These are phyloP conservation scores for Daldinia vernicosa DNA, from an alignment of 495 filamentous ascomycete species.

Conservation along the genomic window DNA sequence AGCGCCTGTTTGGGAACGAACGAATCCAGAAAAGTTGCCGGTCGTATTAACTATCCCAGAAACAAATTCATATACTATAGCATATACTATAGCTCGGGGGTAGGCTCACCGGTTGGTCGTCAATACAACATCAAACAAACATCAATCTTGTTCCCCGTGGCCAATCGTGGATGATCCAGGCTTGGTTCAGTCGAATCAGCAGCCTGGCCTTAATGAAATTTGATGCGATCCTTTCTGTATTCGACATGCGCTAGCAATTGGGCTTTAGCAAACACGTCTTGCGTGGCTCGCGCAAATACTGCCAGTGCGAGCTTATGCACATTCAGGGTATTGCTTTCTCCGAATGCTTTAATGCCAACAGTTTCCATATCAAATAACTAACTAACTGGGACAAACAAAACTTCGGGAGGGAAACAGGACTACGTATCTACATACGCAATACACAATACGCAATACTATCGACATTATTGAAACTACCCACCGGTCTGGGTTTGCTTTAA, in stretches of 20 bases:
- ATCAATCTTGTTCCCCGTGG: conserved; percentile 18
- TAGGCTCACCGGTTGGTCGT: conserved; percentile 30
- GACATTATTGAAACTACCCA: conserved; percentile 16
- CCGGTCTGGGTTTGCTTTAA: conserved; percentile 10
- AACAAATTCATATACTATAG: conserved; percentile 36
- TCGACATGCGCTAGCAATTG: conserved; percentile 21
- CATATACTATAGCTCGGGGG: conserved; percentile 34
- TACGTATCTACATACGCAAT: conserved; percentile 20
- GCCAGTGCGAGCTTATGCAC: conserved; percentile 11
- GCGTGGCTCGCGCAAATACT: conserved; percentile 17
- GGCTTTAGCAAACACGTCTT: conserved; percentile 13
- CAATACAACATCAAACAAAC: conserved; percentile 37
- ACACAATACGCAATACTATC: conserved; percentile 12
- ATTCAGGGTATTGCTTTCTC: conserved; percentile 10
- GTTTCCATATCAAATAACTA: conserved; percentile 3
- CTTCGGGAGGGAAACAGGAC: conserved; percentile 11
- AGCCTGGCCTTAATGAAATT: conserved; percentile 8
- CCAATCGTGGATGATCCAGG: conserved; percentile 28
- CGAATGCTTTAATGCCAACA: conserved; percentile 14
- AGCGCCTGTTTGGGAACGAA: conserved; percentile 24
- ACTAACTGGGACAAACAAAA: conserved; percentile 20
- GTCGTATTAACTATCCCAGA: conserved; percentile 32
- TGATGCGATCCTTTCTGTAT: conserved; percentile 30
- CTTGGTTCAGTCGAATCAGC: conserved; percentile 14
- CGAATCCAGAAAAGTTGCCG: conserved; percentile 27